Evolutionary conservation across 2,329 filamentous ascomycete species (phyloP).

Genomic region (Penicillium sp.): DNA sequence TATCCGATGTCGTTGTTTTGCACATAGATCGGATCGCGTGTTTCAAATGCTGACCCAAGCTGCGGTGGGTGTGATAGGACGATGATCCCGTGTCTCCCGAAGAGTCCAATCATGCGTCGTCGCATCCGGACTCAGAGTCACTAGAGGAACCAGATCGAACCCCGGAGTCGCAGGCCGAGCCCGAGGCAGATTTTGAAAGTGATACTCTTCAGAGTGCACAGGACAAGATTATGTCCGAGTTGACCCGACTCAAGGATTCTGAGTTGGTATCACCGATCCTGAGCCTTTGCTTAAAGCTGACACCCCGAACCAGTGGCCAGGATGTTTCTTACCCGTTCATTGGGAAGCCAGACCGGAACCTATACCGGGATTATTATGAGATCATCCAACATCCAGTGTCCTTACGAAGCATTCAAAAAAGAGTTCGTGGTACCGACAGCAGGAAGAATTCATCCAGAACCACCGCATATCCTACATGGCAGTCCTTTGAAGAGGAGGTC

Average conservation of each 20-base stretch:
- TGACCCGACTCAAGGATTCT: conserved; percentile 31
- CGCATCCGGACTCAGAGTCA: conserved; percentile 22
- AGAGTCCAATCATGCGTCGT: conserved; percentile 17
- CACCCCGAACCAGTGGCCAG: conserved; percentile 43
- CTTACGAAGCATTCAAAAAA: conserved; percentile 66
- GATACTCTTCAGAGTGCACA: conserved; percentile 76
- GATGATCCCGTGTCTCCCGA: conserved; percentile 12
- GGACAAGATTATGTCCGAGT: conserved; percentile 70
- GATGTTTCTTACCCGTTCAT: conserved; percentile 67
- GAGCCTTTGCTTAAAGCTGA: conserved; percentile 10
- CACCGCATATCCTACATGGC: conserved; percentile 74
- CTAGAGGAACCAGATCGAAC: conserved; percentile 16
- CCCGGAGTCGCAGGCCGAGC: conserved; percentile 34
- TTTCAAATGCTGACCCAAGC: background rate
- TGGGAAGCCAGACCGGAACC: conserved; percentile 62
- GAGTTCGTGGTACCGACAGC: conserved; percentile 63
- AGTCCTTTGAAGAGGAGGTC: conserved; percentile 67
- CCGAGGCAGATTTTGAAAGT: conserved; percentile 57
- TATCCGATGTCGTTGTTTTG: background rate
- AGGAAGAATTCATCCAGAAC: conserved; percentile 51
- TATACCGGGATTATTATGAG: conserved; percentile 74
- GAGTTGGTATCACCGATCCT: conserved; percentile 35
- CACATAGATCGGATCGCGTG: background rate
- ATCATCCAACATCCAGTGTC: conserved; percentile 74
- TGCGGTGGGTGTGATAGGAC: conserved; percentile 11